Evolutionary conservation across 129 eudicot genomes (phyloP).

Genomic region (Heracleum sosnowskyi): DNA sequence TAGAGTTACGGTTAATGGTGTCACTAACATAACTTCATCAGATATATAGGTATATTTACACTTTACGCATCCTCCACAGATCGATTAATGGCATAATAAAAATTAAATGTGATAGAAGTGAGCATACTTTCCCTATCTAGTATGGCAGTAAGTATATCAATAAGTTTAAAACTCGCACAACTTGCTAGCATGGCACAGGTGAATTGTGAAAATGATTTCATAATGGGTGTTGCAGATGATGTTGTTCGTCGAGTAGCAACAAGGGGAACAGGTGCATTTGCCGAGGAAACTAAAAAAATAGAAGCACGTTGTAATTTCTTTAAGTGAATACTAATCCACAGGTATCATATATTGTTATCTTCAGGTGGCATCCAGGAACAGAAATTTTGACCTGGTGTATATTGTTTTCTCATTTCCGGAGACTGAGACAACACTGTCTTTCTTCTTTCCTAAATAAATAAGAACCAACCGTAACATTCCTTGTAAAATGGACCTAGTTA

Average conservation of each 20-base stretch:
- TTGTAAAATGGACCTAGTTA: too few relatives aligned
- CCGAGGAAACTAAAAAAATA: conserved; percentile 74
- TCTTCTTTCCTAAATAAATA: too few relatives aligned
- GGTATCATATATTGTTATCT: too few relatives aligned
- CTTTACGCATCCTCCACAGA: not conserved
- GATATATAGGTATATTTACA: conserved; percentile 58
- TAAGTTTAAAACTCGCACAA: not conserved
- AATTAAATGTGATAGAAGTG: not conserved
- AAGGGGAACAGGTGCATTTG: conserved; percentile 72
- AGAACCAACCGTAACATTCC: too few relatives aligned
- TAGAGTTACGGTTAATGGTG: conserved; percentile 89
- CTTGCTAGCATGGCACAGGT: not conserved
- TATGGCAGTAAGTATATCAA: not conserved
- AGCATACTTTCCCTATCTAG: not conserved
- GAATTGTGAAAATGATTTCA: not conserved
- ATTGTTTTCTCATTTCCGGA: too few relatives aligned
- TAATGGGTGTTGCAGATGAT: conserved; percentile 92
- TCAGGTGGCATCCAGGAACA: too few relatives aligned
- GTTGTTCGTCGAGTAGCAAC: conserved; percentile 97
- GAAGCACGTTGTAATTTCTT: too few relatives aligned
- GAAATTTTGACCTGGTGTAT: too few relatives aligned
- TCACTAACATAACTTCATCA: conserved; percentile 68
- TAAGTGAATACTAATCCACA: too few relatives aligned
- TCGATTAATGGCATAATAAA: not conserved
- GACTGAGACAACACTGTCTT: too few relatives aligned